Conservation (phyloP, 306 rosid species). For the Trifolium subterraneum region DNA sequence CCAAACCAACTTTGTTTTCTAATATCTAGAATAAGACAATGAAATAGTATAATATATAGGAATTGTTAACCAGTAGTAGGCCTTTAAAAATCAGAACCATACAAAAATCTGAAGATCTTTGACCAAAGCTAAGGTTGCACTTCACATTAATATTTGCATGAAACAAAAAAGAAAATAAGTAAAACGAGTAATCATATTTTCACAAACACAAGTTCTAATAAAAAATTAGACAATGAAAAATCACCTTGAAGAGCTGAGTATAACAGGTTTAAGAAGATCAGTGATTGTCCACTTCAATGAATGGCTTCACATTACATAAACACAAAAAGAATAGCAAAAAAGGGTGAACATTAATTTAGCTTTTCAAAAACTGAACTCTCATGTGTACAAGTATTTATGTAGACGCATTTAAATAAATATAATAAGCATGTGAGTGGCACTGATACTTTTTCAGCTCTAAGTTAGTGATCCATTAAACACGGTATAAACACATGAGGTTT, state of each 20-base stretch:
- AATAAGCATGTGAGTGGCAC: conserved; percentile 39
- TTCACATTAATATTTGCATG: not conserved
- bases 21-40: conserved; percentile 12
- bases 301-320: conserved; percentile 10
- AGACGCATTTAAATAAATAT: conserved; percentile 44
- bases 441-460: conserved; percentile 43
- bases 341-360: conserved; percentile 11
- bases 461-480: conserved; percentile 74
- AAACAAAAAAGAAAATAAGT: not conserved
- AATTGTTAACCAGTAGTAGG: too few species aligned
- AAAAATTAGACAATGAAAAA: conserved; percentile 7
- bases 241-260: conserved; percentile 44
- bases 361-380: conserved; percentile 11
- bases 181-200: not conserved
- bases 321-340: conserved; percentile 35
- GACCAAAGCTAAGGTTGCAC: too few species aligned
- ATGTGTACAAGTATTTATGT: conserved; percentile 44
- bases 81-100: too few species aligned
- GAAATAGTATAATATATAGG: not conserved
- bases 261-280: conserved; percentile 31
- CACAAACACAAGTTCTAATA: conserved; percentile 12
- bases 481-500: conserved; percentile 62
- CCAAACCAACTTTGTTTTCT: conserved; percentile 14
- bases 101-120: too few species aligned
- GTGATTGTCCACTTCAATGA: conserved; percentile 17